These are phyloP conservation scores for Lactuca sativa DNA, from an alignment of 129 eudicot genomes.

Conservation along the genomic window DNA sequence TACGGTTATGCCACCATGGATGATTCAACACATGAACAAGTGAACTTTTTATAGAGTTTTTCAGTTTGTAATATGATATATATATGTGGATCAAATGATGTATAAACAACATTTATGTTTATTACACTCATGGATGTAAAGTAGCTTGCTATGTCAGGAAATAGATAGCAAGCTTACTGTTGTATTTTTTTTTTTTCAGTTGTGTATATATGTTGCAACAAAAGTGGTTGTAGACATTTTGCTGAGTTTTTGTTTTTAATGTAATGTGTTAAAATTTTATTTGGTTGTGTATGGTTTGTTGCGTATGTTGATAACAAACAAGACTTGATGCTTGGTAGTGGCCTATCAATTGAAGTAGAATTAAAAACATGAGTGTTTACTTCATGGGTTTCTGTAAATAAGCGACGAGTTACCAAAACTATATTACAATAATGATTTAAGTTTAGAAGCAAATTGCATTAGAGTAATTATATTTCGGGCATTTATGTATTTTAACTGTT, in stretches of 20 bases:
- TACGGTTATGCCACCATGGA: slow-evolving; percentile 52
- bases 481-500: too few species aligned
- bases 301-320: too few species aligned
- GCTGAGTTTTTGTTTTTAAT: neutral
- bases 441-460: too few species aligned
- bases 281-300: slow-evolving; percentile 1
- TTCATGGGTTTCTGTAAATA: too few species aligned
- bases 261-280: neutral
- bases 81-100: neutral
- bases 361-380: too few species aligned
- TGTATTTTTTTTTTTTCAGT: neutral
- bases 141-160: neutral
- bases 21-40: slow-evolving; percentile 46
- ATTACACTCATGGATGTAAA: neutral
- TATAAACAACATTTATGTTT: neutral
- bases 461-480: too few species aligned
- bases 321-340: too few species aligned
- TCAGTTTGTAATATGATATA: neutral
- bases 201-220: neutral
- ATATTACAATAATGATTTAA: too few species aligned
- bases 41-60: neutral
- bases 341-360: too few species aligned
- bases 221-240: neutral
- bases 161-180: neutral
- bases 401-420: too few species aligned